Percentiles rank a stretch among this genome's conserved stretches.
phyloP scores from a whole-genome alignment of 169 alveolate genomes.

The Eimeria necatrix region DNA sequence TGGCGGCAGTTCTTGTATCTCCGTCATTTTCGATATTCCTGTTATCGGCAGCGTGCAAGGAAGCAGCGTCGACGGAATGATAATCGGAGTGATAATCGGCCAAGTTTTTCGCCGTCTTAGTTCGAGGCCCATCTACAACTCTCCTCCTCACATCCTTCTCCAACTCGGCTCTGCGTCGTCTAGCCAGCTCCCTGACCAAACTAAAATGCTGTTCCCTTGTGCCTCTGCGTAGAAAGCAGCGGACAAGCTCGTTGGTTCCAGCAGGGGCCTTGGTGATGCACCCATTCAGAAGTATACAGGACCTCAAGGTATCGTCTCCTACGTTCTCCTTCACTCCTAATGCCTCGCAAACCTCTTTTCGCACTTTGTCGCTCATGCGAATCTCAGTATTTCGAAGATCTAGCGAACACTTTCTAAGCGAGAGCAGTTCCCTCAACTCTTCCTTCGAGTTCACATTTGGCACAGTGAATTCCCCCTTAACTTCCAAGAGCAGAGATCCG shows the following conservation, averaged over 20 bases:
- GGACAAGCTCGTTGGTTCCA: slow-evolving; percentile 61
- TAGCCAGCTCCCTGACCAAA: slow-evolving; percentile 51
- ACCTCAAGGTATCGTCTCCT: background rate
- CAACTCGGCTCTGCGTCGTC: slow-evolving; percentile 44
- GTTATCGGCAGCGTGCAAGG: background rate
- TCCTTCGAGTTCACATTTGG: slow-evolving; percentile 35
- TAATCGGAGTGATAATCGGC: background rate
- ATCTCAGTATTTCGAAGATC: slow-evolving; percentile 46
- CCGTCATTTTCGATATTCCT: background rate
- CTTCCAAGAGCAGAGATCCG: slow-evolving; percentile 54
- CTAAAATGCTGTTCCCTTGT: slow-evolving; percentile 54
- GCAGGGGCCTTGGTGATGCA: slow-evolving; percentile 41
- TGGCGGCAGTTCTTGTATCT: background rate
- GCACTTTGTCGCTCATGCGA: slow-evolving; percentile 45
- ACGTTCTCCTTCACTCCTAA: slow-evolving; percentile 1
- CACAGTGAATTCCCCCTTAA: slow-evolving; percentile 53
- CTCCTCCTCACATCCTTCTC: slow-evolving; percentile 4
- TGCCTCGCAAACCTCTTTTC: slow-evolving; percentile 46
- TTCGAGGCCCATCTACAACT: background rate
- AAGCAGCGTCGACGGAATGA: background rate
- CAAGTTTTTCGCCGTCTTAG: background rate
- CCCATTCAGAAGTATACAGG: background rate
- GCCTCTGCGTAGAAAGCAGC: slow-evolving; percentile 43
- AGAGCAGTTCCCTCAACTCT: slow-evolving; percentile 17
- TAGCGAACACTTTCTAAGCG: background rate